A percentile compares a stretch with the other conserved stretches of the same genome.
Conservation (phyloP, 371 early-diverging fungal species). For the Mucor saturninus region DNA sequence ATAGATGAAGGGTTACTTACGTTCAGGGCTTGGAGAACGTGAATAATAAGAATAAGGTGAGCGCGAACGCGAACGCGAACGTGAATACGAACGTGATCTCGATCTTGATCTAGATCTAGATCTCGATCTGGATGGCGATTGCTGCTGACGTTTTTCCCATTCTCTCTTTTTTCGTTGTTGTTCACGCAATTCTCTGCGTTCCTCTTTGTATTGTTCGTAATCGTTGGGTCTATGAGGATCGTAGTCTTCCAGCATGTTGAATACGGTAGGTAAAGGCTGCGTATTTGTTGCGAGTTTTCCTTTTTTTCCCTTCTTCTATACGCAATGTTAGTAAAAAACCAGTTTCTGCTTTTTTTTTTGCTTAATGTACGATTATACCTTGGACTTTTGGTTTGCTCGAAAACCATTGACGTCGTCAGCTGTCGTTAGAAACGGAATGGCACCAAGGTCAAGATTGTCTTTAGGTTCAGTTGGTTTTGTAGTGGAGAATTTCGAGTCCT, state of each 20-base stretch:
- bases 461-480: constrained; percentile 2
- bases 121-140: constrained; percentile 31
- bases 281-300: constrained; percentile 21
- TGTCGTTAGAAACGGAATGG: constrained; percentile 25
- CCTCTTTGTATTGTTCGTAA: constrained; percentile 63
- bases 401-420: constrained; percentile 52
- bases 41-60: constrained; percentile 6
- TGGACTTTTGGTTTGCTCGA: constrained; percentile 24
- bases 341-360: constrained; percentile 3
- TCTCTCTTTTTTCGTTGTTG: constrained; percentile 28
- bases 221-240: constrained; percentile 68
- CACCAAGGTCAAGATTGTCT: constrained; percentile 28
- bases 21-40: constrained; percentile 7
- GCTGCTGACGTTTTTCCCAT: constrained; percentile 25
- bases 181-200: constrained; percentile 40
- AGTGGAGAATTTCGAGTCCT: background rate
- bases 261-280: constrained; percentile 42
- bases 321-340: too few species aligned
- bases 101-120: constrained; percentile 25
- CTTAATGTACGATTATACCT: background rate
- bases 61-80: background rate
- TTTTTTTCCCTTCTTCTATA: constrained; percentile 26
- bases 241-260: constrained; percentile 61
- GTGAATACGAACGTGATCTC: constrained; percentile 1
- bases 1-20: background rate